Percentiles rank a stretch among this genome's conserved stretches.
phyloP scores from a whole-genome alignment of 768 basidiomycete genomes.

The Crassisporium funariophilum region DNA sequence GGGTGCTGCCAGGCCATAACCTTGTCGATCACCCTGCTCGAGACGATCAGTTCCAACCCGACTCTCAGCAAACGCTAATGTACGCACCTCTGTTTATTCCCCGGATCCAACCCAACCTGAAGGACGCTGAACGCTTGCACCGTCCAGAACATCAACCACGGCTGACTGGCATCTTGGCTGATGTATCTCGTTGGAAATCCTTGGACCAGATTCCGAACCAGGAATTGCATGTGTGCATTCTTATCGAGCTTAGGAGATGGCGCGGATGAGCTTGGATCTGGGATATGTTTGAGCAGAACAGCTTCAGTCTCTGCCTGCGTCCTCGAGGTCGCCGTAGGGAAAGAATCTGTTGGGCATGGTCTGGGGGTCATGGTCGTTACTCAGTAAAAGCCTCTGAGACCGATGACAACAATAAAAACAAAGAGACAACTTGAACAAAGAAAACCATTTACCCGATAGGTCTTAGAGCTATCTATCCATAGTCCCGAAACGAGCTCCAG shows the following conservation, averaged over 20 bases:
- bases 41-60: not conserved
- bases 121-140: conserved; percentile 80
- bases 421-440: not conserved
- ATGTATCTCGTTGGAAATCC: conserved; percentile 80
- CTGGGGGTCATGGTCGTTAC: conserved; percentile 18
- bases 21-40: conserved; percentile 74
- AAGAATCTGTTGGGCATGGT: conserved; percentile 55
- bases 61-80: not conserved
- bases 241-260: conserved; percentile 48
- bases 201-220: conserved; percentile 71
- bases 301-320: conserved; percentile 69
- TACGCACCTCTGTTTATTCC: conserved; percentile 71
- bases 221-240: conserved; percentile 72
- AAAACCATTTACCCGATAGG: no score
- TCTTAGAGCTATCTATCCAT: no score
- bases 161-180: conserved; percentile 90
- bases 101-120: conserved; percentile 77
- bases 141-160: conserved; percentile 95
- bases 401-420: conserved; percentile 11
- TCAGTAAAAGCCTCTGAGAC: conserved; percentile 4
- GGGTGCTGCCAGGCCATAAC: conserved; percentile 82
- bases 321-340: conserved; percentile 63
- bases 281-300: conserved; percentile 56
- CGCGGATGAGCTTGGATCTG: conserved; percentile 21
- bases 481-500: no score